Evolutionary conservation across 306 rosid species (phyloP), one percentile per base, ranked within the genome.

Genomic region (Purshia tridentata): DNA sequence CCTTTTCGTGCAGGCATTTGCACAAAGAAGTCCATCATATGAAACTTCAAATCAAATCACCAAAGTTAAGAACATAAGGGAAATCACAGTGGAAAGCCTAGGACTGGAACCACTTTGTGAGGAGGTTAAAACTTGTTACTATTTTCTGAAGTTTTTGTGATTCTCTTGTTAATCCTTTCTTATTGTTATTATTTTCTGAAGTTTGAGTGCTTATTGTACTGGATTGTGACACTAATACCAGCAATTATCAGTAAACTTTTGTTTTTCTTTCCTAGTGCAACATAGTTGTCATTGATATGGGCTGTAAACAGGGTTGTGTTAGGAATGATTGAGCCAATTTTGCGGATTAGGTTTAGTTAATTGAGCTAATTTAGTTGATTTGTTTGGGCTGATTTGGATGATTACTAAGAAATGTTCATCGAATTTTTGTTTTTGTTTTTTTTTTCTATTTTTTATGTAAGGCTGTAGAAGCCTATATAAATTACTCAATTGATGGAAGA

Each of bases 51-150:
- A 49, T 40, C 50, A n/a, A 40, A 55, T 50, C 39, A 2, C 50
- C 72, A 79, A 48, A 23, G 40, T 58, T 64, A 90, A 84, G 78
- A 82, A 44, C 54, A 86, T 1, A 78, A 89, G 96, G 72, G 76
- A 85, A 72, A 82, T 91, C 76, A 79, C 88, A 15, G 89, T 81
- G 83, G 84, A 84, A 71, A 82, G 82, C 49, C 72, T 94, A 85
- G 69, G 75, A 65, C 87, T 94, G 77, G 92, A 91, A 78, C 96
- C 97, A 54, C 98, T 90, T 77, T 88, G 97, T 72, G 75, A 80
- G 4, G 89, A 91, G 98, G 98, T 93, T 49, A 54, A 18, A 40
- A 18, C 20, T 15, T 4, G 6, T 54, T 53, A 53, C 15, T 57
- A 6, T 53, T 76, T 39, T 76, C 19, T 63, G 52, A 48, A 62